Evolutionary conservation across 345 rosid genomes (phyloP), one percentile per base, ranked within the genome.

Genomic region (Toxicodendron radicans): DNA sequence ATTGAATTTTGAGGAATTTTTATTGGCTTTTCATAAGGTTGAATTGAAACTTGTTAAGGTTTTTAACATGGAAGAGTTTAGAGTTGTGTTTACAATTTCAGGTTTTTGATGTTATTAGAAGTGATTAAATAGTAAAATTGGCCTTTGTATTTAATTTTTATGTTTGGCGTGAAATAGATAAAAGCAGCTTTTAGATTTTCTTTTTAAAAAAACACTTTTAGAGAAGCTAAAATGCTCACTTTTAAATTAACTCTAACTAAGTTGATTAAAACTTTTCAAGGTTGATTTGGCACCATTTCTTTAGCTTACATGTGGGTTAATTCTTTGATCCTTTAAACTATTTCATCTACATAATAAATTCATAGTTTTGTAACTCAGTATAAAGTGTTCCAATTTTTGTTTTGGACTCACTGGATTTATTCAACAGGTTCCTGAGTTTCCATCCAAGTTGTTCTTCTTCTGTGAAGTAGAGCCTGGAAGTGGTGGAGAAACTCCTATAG

Each of bases 401-500:
- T 66, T 70, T 18, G 56, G 23, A 35, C 52, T 67, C 3, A 59
- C 49, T 21, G 10, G 64, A 67, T 49, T 65, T 48, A 14, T 1
- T 62, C 9, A 68, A 20, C 85, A 92, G 99, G 94, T 95, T 23
- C 94, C 95, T 35, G 94, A 92, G 84, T 95, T 92, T 70, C 99
- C 97, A 53, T 85, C 97, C 12, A 95, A 92, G 48, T 71, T 92
- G 84, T 95, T 95, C 81, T 95, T 95, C 79, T 95, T 85, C 61
- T 95, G 99, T 61, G 99, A 95, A 82, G 80, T 90, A 30, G 97
- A 95, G 78, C 95, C 97, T 0, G 83, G 75, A 21, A 88, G 79
- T 78, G 97, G 94, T 23, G 97, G 99, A 71, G 99, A 95, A 74
- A 95, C 99, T 27, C 99, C 97, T 2, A 81, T 95, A 58, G 97